Conservation (phyloP, 305 asterid species). For the Fraxinus velutina region DNA sequence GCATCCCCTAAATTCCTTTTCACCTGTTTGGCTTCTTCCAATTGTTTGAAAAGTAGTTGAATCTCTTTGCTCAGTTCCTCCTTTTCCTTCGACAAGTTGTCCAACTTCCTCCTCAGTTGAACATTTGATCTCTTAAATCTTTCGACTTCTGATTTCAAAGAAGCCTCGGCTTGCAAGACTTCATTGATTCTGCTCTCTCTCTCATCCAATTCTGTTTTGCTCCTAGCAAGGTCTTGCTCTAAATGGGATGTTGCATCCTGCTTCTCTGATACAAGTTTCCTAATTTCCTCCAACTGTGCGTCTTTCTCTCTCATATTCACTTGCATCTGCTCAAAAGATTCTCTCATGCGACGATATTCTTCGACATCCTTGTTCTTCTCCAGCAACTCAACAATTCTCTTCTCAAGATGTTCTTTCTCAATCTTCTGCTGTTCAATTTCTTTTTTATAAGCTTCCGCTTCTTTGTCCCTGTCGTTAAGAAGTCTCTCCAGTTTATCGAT, state of each 20-base stretch:
- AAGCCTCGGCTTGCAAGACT: conserved; percentile 52
- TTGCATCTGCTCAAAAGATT: conserved; percentile 59
- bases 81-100: conserved; percentile 55
- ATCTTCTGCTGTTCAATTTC: conserved; percentile 46
- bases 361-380: conserved; percentile 66
- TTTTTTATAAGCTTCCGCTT: conserved; percentile 57
- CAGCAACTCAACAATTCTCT: conserved; percentile 63
- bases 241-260: conserved; percentile 44
- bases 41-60: conserved; percentile 56
- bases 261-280: conserved; percentile 52
- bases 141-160: conserved; percentile 53
- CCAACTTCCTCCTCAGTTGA: conserved; percentile 46
- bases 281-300: conserved; percentile 55
- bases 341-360: conserved; percentile 63
- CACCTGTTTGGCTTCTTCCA: conserved; percentile 67
- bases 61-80: conserved; percentile 59
- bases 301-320: conserved; percentile 59
- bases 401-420: conserved; percentile 54
- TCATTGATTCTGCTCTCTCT: conserved; percentile 58
- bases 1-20: conserved; percentile 54
- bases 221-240: conserved; percentile 62
- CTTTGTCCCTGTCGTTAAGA: conserved; percentile 52
- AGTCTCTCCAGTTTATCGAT: conserved; percentile 52
- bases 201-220: conserved; percentile 55
- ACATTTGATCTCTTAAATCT: conserved; percentile 30